Evolutionary conservation across 179 eudicot genomes (phyloP).

Genomic region (Actinidia arguta): DNA sequence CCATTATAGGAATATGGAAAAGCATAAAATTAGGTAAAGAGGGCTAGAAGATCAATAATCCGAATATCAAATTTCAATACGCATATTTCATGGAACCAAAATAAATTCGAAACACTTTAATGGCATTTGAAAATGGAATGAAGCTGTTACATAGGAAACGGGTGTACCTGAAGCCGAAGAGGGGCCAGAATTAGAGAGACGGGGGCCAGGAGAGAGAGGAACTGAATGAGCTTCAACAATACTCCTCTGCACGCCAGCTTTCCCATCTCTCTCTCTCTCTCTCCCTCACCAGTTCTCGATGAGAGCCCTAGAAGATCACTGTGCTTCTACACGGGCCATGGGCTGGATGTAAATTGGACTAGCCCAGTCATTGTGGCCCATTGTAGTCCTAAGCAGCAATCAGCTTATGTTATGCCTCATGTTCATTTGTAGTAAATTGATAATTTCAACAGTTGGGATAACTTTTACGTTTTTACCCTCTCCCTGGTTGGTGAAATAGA

Average conservation of each 20-base stretch:
- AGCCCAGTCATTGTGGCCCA: background rate
- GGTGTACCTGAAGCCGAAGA: constrained; percentile 85
- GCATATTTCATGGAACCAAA: no score
- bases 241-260: constrained; percentile 70
- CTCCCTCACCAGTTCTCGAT: background rate
- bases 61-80: no score
- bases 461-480: no score
- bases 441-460: no score
- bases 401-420: background rate
- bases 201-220: constrained; percentile 92
- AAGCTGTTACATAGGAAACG: background rate
- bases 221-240: constrained; percentile 73
- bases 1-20: no score
- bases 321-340: background rate
- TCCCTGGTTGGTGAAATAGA: no score
- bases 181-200: constrained; percentile 92
- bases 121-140: background rate
- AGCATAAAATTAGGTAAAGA: no score
- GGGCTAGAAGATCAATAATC: no score
- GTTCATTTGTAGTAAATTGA: background rate
- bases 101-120: background rate
- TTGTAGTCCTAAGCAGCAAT: no score
- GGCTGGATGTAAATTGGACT: background rate
- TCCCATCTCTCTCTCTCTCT: constrained; percentile 51
- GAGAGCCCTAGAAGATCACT: constrained; percentile 2